Evolutionary conservation across 2,329 filamentous ascomycete species (phyloP), one percentile per base, ranked within the genome.

Genomic region (Diaporthe nobilis): DNA sequence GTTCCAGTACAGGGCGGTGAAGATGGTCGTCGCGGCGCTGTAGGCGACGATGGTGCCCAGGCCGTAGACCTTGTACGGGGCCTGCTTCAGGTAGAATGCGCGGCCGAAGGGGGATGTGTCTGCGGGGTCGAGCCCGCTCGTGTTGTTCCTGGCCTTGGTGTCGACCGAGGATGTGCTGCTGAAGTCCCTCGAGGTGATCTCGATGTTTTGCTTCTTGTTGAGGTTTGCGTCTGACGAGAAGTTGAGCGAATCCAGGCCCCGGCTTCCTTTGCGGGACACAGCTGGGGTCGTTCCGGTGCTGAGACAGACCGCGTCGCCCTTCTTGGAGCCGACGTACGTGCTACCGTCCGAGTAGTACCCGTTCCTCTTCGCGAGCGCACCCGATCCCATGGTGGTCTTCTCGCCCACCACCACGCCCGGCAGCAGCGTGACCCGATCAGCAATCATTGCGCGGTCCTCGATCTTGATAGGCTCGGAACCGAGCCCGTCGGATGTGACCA

Each of bases 271-370:
- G 17, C 57, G 58, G 7, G 25, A 42, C 5, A 55, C 7, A 4
- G 49, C 25, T 3, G 71, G 25, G 5, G 28, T 60, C 4, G 61
- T 37, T 1, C 57, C 63, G 25, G 70, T 58, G 47, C 57, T 58
- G 74, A 83, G 83, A 68, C 87, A 88, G 4, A 90, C 80, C 1
- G 88, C 85, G 75, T 89, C 87, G 28, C 88, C 87, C 7, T 85
- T 85, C 79, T 87, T 88, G 75, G 87, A 89, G 25, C 89, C 89
- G 4, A 90, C 86, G 82, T 86, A 91, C 1, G 87, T 88, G 1
- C 84, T 87, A 17, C 85, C 84, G 6, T 86, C 77, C 0, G 82
- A 79, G 77, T 90, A 91, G 15, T 78, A 77, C 28, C 84, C 85
- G 39, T 85, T 84, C 6, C 89, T 83, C 22, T 83, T 82, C 0